These are phyloP conservation scores for Mycena rosella DNA, from an alignment of 768 basidiomycete species.

Conservation along the genomic window DNA sequence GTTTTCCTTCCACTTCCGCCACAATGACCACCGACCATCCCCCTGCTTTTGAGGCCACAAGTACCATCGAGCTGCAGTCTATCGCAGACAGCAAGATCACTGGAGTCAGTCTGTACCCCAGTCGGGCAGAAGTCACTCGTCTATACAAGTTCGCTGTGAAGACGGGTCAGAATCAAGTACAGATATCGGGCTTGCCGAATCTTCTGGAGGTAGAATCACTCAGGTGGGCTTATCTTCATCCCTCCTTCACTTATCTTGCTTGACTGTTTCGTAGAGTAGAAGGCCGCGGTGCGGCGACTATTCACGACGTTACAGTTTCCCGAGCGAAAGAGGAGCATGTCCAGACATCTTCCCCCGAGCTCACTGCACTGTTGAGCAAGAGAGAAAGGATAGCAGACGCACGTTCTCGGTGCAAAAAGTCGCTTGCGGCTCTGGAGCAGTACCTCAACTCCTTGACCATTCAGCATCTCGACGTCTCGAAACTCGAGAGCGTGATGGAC, in stretches of 20 bases:
- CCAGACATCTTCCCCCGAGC: conserved; percentile 18
- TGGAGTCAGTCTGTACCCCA: conserved; percentile 51
- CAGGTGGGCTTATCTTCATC: conserved; percentile 18
- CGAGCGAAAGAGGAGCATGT: conserved; percentile 14
- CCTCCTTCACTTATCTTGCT: background rate
- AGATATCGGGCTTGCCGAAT: conserved; percentile 34
- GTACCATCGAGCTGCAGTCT: conserved; percentile 42
- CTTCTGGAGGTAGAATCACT: conserved; percentile 34
- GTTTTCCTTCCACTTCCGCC: too few relatives aligned
- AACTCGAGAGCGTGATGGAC: conserved; percentile 34
- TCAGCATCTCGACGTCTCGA: conserved; percentile 34
- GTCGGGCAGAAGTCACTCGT: conserved; percentile 54
- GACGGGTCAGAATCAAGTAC: conserved; percentile 35
- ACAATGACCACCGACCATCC: conserved; percentile 29
- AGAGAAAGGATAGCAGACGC: conserved; percentile 23
- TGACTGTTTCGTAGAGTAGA: conserved; percentile 33
- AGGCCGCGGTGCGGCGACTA: conserved; percentile 40
- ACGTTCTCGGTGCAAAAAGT: conserved; percentile 35
- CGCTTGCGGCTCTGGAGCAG: conserved; percentile 34
- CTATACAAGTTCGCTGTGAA: conserved; percentile 44
- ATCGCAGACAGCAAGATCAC: conserved; percentile 48
- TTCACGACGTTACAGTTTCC: conserved; percentile 39
- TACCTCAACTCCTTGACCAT: conserved; percentile 34
- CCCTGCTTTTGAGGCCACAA: conserved; percentile 31
- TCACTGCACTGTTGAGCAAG: conserved; percentile 8